Base-by-base conservation (phyloP, 176 grass and related monocot genomes). In the Thinopyrum elongatum region DNA sequence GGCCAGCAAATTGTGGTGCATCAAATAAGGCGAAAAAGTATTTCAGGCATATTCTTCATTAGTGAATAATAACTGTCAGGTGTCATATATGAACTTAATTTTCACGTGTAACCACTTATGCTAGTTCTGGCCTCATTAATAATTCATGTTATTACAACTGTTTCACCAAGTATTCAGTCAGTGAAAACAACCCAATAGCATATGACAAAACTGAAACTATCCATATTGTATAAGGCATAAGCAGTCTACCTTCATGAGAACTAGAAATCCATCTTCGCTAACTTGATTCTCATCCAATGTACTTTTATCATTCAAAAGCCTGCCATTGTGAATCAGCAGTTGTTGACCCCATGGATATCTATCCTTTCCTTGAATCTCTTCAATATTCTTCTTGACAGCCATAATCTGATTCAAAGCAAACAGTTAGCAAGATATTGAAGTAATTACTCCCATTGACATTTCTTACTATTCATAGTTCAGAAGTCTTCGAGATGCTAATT, bases 201-300 rank as follows among this genome's bases (percentile, higher is more conserved):
- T 63, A 47, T 60, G 59, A 51, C 4, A 33, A 49, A 49, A 70
- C 77, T 64, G 27, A 36, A 86, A 62, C 11, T 10, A 4, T 68
- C 67, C 31, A 47, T 17, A 76, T n/a, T 39, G 39, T 71, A 58
- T 10, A 63, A 4, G 70, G 34, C 17, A 35, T 60, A 59, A 74
- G 42, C 22, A 81, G 22, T 12, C 27, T 85, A 98, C 95, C 95
- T 98, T 98, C 94, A 99, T 99, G 80, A 99, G 94, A 53, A 99
- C 92, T 67, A 99, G 90, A 91, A 88, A 90, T 14, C 80, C 90
- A 74, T 88, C 80, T 90, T 99, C 94, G 1, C 57, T 75, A 74
- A 99, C 88, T 91, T 99, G 89, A 57, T 99, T 99, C 66, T 93
- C 97, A 30, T 99, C 94, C 35, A 99, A 67, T 74, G 92, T 99